A percentile compares a stretch with the other conserved stretches of the same genome.
Conservation (phyloP, 805 yeast genomes). For the Pichia insulana region DNA sequence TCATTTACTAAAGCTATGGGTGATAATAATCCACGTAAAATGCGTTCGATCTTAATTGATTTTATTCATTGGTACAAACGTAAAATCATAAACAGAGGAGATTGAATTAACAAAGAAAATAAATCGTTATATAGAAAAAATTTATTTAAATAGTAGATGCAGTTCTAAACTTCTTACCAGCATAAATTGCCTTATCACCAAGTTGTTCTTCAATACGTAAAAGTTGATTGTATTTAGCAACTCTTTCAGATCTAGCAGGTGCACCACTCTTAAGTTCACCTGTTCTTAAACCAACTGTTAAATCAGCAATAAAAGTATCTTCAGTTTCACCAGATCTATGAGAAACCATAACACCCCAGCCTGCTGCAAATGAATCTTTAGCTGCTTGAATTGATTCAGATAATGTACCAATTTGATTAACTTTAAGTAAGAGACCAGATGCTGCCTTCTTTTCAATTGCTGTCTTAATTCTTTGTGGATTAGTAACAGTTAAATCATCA, state of each 20-base stretch:
- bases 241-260: constrained; percentile 99
- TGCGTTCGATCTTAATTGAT: constrained; percentile 63
- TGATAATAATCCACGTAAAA: constrained; percentile 63
- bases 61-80: constrained; percentile 79
- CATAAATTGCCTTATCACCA: constrained; percentile 94
- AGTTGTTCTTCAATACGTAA: constrained; percentile 97
- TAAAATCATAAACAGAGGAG: constrained; percentile 45
- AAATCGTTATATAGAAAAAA: background rate
- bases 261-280: constrained; percentile 99
- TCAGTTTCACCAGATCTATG: constrained; percentile 99
- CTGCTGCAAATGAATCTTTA: constrained; percentile 85
- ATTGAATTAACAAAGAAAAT: background rate
- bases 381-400: constrained; percentile 97
- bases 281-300: constrained; percentile 93
- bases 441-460: constrained; percentile 97
- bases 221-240: constrained; percentile 97
- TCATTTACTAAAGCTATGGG: constrained; percentile 52
- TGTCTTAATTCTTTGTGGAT: constrained; percentile 87
- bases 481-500: constrained; percentile 98
- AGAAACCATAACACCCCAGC: constrained; percentile 99
- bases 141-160: constrained; percentile 26
- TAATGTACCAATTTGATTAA: constrained; percentile 96
- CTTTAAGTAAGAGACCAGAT: constrained; percentile 90
- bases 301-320: constrained; percentile 96
- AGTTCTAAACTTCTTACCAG: constrained; percentile 84